Evolutionary conservation across 768 basidiomycete species (phyloP), one percentile per base, ranked within the genome.

Genomic region (Hypholoma fasciculare): DNA sequence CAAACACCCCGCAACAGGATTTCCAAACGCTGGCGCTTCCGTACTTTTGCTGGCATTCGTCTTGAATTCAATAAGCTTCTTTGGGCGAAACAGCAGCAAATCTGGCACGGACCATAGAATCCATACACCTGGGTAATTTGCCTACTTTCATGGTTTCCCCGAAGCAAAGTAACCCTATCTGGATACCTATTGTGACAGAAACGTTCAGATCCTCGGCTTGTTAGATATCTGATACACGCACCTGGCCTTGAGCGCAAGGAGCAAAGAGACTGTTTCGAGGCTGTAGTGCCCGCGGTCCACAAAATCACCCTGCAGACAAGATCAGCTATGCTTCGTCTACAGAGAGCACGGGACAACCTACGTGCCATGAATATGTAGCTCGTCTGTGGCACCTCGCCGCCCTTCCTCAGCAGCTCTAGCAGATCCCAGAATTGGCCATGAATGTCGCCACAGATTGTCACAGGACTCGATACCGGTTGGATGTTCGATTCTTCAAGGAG

Each of bases 81-180:
- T 37, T 47, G 19, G 13, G 36, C 16, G 30, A 47, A 13, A 19
- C 19, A 23, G 19, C 34, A 13, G 17, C 23, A 27, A 42, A 30
- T 19, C 49, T 43, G 19, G 39, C 8, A 70, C 86, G 61, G 57
- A 95, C 95, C 95, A 69, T 97, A 98, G 72, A 97, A 98, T n/a
- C 96, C 96, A 59, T 98, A 98, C 2, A 95, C 96, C 67, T 98
- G 96, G 4, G 96, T 98, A 65, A 98, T 98, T 72, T 98, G 96
- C 61, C 96, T 78, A 65, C 92, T 95, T 72, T 98, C 96, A 70
- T 98, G 96, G 73, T 98, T 98, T 39, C 96, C 96, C 34, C 96
- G 83, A 13, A 98, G 80, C 2, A 98, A 77, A 2, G 93, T 96
- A 56, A 98, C 91, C 65, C 86, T 86, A 73, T 97, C 93, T 14